Evolutionary conservation across 345 rosid species (phyloP), one percentile per base, ranked within the genome.

Genomic region (Excoecaria agallocha): DNA sequence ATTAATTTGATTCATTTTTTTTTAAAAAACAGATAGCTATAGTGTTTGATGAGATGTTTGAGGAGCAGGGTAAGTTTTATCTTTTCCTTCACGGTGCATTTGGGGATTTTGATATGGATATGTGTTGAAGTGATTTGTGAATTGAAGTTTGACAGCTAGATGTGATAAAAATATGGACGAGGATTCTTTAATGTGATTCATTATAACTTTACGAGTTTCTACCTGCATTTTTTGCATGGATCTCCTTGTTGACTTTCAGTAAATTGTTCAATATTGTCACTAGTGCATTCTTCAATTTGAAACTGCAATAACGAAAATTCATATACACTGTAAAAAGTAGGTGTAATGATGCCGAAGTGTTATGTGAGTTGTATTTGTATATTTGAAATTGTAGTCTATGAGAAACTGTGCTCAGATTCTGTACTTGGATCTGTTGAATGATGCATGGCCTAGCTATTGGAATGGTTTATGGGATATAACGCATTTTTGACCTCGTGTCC

Each of bases 1-100:
- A 15, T 69, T 6, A 60, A 45, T 39, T 39, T 8, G 3, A 9
- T 30, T 11, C 62, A 9, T 61, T 71, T 56, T 6, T 12, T 15
- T 1, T 39, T 22, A 41, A 58, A 8, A 46, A 78, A 79, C 88
- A 93, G 98, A 85, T 96, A 78, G 99, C 91, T 41, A 87, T 78
- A 72, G 93, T 84, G 85, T 89, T 96, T 75, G 98, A 96, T 81
- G 89, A 90, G 49, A 76, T 76, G 35, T 87, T 96, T 70, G 68
- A 77, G 17, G 89, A 87, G 75, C 96, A 90, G 84, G 99, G 99
- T 95, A 87, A 71, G 84, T 63, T 74, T 62, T 61, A 22, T 35
- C 6, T 59, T 16, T 69, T 41, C 24, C 68, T 69, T 17, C 20
- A 50, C 20, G 24, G 41, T 35, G 17, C 50, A 6, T 55, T 71